Base-by-base conservation (phyloP, 768 basidiomycete species). In the Mrakia gelida region DNA sequence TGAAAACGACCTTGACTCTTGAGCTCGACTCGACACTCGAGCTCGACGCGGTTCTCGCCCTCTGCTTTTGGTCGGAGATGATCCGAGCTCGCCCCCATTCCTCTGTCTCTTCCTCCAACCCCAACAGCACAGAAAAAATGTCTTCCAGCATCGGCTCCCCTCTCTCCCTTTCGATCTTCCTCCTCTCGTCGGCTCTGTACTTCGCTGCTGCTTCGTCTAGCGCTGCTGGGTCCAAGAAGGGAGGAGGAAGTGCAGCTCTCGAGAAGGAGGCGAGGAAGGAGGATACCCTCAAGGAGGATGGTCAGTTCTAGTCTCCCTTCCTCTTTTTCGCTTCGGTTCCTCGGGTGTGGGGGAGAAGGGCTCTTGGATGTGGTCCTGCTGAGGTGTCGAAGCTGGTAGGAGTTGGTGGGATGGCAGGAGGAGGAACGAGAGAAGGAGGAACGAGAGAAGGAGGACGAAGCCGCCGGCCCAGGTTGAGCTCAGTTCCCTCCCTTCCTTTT, bases 211-310 rank as follows among this genome's bases (percentile, higher is more conserved):
- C 72, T 10, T 41, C 71, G 11, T 59, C 73, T 11, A 38, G 73
- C 7, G 49, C 65, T 26, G n/a, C 65, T 38, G 72, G 73, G 2
- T 26, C 26, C 5, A 62, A 49, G 26, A 34, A 67, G 23, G 77
- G 77, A 16, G 77, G 59, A 49, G 72, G 71, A 2, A 67, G 62
- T 43, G 77, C 70, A 21, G 49, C 49, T 16, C 32, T 78, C 23
- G 77, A 78, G 52, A 62, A 73, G 49, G 65, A 73, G 72, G 49
- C 41, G 23, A 56, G 72, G 34, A 73, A 73, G 34, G 72, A 73
- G 32, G 72, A 32, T 6, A 38, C 18, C 28, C 9, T 21, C 15
- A 73, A 38, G 56, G 30, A 43, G 43, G 52, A 49, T 52, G 71
- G 71, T 30, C 13, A 72, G 71, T 49, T n/a, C 3, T 1, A 52